Base-by-base conservation (phyloP, 2,329 filamentous ascomycete species). In the Trichophyton simii region DNA sequence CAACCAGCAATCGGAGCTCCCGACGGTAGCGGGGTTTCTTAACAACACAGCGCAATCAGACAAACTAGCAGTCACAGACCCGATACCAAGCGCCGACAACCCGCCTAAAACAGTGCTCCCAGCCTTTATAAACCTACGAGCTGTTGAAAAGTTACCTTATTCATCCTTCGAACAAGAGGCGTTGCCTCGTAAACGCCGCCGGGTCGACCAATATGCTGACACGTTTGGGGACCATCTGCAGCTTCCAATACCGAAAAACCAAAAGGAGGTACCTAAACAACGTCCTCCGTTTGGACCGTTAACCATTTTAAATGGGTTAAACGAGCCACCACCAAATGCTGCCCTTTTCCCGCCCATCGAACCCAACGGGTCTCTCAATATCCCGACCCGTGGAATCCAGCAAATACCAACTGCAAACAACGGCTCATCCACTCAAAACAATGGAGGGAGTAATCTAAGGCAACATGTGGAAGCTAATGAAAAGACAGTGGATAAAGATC, bases 251-350 rank as follows among this genome's bases (percentile, higher is more conserved):
- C 78, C 78, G 6, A 74, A 76, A 62, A 68, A 74, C n/a, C 76
- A 78, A 54, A 75, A 76, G 61, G 75, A 77, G 62, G 72, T 73
- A 61, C 59, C 64, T 11, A 73, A 76, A 55, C 55, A 41, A 22
- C 73, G 70, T n/a, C 75, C 71, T 48, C 73, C 76, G 5, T 75
- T 77, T 66, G 72, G 75, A 25, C 73, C 76, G 25, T 73, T 79
- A 65, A 75, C 77, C 52, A 78, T 78, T 63, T 71, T 86, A 9
- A 83, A 83, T 67, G 83, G 83, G 6, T 71, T 86, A 50, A 83
- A 85, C 70, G 82, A 86, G 64, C 83, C 83, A 2, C 83, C 83
- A 13, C 83, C 83, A 7, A 81, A 84, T 69, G 82, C 82, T 54
- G 79, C 80, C 11, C 71, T 85, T 5, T 79, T 86, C 57, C 83